phyloP scores from a whole-genome alignment of 1,139 yeast species.

The Kodamaea alishanica region DNA sequence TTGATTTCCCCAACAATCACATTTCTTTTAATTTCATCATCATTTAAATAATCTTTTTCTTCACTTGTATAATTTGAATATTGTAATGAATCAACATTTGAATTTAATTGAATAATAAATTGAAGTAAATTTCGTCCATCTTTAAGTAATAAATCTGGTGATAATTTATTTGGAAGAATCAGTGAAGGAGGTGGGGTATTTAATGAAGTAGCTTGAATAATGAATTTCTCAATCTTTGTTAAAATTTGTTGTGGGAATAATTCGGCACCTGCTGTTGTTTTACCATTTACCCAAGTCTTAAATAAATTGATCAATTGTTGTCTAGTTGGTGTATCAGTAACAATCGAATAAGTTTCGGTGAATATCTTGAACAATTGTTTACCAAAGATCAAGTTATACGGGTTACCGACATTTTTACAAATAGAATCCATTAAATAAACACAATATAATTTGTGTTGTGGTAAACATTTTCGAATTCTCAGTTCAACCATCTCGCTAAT shows the following conservation, averaged over 20 bases:
- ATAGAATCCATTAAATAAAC: conserved; percentile 43
- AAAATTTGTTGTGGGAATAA: conserved; percentile 32
- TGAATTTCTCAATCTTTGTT: conserved; percentile 36
- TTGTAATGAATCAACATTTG: conserved; percentile 1
- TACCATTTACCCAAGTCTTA: conserved; percentile 38
- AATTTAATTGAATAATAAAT: conserved; percentile 17
- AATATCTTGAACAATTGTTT: conserved; percentile 32
- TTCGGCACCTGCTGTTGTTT: conserved; percentile 33
- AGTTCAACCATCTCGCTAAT: conserved; percentile 34
- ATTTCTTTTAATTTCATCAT: conserved; percentile 24
- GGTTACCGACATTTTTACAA: conserved; percentile 43
- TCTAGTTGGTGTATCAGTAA: conserved; percentile 37
- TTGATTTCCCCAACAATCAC: conserved; percentile 31
- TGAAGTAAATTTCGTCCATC: conserved; percentile 21
- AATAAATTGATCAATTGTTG: conserved; percentile 38
- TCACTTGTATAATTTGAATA: neutral
- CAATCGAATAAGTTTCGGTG: conserved; percentile 38
- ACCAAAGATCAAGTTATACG: conserved; percentile 40
- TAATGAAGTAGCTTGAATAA: conserved; percentile 36
- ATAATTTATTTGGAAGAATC: conserved; percentile 8
- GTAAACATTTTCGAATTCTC: conserved; percentile 35
- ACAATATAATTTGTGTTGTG: conserved; percentile 37
- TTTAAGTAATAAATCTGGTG: conserved; percentile 21
- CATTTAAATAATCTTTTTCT: conserved; percentile 10
- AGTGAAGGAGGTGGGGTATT: conserved; percentile 24